Evolutionary conservation across 441 rosid species (phyloP).

Genomic region (Eruca vesicaria): DNA sequence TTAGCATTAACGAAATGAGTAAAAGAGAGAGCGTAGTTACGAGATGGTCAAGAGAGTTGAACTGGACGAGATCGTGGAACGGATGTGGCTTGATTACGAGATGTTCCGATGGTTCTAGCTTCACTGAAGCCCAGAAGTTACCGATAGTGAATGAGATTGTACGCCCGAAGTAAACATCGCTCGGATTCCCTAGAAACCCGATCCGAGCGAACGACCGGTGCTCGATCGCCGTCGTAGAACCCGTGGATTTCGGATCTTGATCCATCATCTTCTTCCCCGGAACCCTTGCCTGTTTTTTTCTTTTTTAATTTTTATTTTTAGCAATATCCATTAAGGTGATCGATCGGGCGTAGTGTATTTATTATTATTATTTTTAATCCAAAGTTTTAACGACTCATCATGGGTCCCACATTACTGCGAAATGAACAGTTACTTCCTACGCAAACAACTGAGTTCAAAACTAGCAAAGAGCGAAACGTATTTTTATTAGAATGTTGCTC

Average conservation of each 20-base stretch:
- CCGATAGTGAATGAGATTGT: conserved; percentile 66
- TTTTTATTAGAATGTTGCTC: no score
- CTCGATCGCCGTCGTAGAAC: conserved; percentile 39
- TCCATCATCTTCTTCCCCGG: conserved; percentile 20
- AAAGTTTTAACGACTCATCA: background rate
- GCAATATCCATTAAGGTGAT: background rate
- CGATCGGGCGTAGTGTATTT: background rate
- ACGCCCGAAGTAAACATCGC: conserved; percentile 84
- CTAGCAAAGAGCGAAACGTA: background rate
- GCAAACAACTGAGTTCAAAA: background rate
- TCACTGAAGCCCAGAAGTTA: conserved; percentile 84
- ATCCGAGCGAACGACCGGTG: conserved; percentile 66
- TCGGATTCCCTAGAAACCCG: conserved; percentile 82
- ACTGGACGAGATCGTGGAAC: conserved; percentile 68
- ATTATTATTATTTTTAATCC: background rate
- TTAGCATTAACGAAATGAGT: no score
- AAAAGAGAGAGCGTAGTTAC: conserved; percentile 30
- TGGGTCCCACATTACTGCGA: conserved; percentile 4
- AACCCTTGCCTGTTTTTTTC: background rate
- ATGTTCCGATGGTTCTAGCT: conserved; percentile 58
- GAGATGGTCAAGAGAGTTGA: conserved; percentile 66
- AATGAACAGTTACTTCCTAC: background rate
- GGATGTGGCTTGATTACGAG: conserved; percentile 80
- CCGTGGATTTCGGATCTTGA: conserved; percentile 16
- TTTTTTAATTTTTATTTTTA: background rate